Conservation (phyloP, 352 stramenopile species). For the Pythium plurisporium region DNA sequence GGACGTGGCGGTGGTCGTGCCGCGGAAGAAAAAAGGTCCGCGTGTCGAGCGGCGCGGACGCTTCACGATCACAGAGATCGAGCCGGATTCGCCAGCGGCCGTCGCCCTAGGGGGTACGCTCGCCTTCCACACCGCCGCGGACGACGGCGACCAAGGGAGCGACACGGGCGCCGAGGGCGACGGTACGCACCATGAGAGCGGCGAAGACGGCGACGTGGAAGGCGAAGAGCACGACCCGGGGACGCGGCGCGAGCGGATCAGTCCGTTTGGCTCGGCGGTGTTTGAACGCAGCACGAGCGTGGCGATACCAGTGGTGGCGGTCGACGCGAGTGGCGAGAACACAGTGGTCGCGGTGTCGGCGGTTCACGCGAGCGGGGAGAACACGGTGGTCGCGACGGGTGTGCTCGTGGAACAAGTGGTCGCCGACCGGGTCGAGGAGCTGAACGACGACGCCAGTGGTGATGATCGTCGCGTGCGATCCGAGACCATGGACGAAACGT, state of each 20-base stretch:
- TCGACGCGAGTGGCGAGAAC: neutral
- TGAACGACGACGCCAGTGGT: neutral
- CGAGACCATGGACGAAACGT: slow-evolving; percentile 16
- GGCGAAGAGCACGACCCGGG: slow-evolving; percentile 3
- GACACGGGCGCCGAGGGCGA: neutral
- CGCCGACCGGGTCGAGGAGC: no score
- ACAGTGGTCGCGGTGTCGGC: no score
- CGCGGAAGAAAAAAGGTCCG: slow-evolving; percentile 18
- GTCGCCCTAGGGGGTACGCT: neutral
- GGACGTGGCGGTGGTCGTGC: neutral
- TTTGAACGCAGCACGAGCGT: slow-evolving; percentile 18
- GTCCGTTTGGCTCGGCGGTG: slow-evolving; percentile 22
- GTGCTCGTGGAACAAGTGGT: neutral
- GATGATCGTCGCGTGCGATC: slow-evolving; percentile 1
- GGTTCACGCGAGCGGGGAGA: no score
- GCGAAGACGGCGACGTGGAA: slow-evolving; percentile 10
- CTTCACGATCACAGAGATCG: slow-evolving; percentile 82
- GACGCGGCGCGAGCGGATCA: slow-evolving; percentile 22
- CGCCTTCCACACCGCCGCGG: slow-evolving; percentile 3
- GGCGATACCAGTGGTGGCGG: neutral
- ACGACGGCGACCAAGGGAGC: slow-evolving; percentile 2
- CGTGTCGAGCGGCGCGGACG: slow-evolving; percentile 70
- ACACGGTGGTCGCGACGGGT: neutral
- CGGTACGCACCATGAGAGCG: slow-evolving; percentile 3
- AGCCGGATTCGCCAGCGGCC: slow-evolving; percentile 39